A percentile compares a stretch with the other conserved stretches of the same genome.
Conservation (phyloP, 352 stramenopile genomes). For the Stramenopiles sp. region DNA sequence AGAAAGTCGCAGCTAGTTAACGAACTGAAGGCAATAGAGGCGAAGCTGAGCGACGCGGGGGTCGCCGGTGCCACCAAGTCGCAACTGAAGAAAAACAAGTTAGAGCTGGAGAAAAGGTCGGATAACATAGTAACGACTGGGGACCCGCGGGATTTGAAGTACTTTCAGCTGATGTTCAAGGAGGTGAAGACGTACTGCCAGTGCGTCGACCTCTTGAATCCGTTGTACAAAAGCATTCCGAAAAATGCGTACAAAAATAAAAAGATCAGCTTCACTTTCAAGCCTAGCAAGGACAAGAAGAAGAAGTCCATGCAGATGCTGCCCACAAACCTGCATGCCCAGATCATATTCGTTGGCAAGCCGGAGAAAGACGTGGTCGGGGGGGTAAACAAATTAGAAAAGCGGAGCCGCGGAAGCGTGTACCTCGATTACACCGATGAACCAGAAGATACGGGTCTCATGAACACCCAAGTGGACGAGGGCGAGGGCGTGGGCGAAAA, state of each 20-base stretch:
- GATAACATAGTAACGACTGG: not conserved
- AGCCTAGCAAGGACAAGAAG: conserved; percentile 5
- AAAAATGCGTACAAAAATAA: conserved; percentile 9
- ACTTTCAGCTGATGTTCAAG: not conserved
- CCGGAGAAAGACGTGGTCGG: not conserved
- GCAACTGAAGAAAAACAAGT: not conserved
- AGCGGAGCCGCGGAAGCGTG: not conserved
- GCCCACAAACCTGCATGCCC: not conserved
- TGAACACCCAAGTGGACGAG: not conserved
- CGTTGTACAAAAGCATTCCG: not conserved
- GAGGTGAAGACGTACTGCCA: not conserved
- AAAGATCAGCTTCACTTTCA: conserved; percentile 7
- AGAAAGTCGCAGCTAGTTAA: not conserved
- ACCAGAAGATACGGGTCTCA: not conserved
- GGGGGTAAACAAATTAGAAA: conserved; percentile 7
- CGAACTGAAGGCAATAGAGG: not conserved
- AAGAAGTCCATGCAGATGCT: conserved; percentile 1
- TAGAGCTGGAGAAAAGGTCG: not conserved
- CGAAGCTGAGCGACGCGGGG: not conserved
- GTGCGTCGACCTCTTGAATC: not conserved
- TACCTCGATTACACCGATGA: not conserved
- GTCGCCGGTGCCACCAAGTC: too few relatives aligned
- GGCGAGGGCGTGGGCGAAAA: not conserved
- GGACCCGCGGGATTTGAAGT: not conserved
- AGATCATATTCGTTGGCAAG: not conserved